These are phyloP conservation scores for Crucihimalaya himalaica DNA, from an alignment of 345 rosid genomes.

Conservation along the genomic window DNA sequence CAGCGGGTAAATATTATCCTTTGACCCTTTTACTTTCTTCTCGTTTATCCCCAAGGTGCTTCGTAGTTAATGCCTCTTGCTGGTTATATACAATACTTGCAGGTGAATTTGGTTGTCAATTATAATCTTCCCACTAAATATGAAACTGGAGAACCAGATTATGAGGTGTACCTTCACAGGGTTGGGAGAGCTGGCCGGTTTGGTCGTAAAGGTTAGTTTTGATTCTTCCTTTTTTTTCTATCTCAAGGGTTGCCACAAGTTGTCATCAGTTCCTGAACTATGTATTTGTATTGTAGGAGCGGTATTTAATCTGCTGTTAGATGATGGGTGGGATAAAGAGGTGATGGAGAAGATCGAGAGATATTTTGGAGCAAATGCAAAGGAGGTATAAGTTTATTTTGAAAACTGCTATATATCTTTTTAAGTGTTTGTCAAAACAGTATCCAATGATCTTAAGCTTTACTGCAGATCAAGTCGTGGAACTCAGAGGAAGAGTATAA, in stretches of 20 bases:
- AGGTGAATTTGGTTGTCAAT: constrained; percentile 92
- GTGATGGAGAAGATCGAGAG: constrained; percentile 75
- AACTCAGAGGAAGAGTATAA: constrained; percentile 41
- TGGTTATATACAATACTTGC: constrained; percentile 27
- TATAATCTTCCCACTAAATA: constrained; percentile 77
- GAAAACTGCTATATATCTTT: not conserved
- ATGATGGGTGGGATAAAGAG: constrained; percentile 43
- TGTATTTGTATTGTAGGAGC: constrained; percentile 58
- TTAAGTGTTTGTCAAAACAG: not conserved
- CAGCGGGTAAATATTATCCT: constrained; percentile 58
- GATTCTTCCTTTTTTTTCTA: not conserved
- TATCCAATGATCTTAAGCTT: not conserved
- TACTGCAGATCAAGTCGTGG: constrained; percentile 35
- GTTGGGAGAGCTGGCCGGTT: constrained; percentile 98
- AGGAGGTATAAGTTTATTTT: constrained; percentile 54
- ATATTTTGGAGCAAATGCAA: constrained; percentile 51
- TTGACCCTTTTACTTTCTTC: not conserved
- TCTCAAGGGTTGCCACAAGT: not conserved
- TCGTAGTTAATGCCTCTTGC: not conserved
- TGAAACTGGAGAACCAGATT: constrained; percentile 65
- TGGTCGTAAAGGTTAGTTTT: constrained; percentile 78
- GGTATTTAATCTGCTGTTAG: constrained; percentile 73
- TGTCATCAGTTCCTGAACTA: not conserved
- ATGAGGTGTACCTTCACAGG: constrained; percentile 91
- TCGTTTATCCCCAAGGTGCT: not conserved